Percentiles rank a stretch among this genome's conserved stretches.
phyloP scores from a whole-genome alignment of 495 filamentous ascomycete species.

The Sphaerosporella brunnea region DNA sequence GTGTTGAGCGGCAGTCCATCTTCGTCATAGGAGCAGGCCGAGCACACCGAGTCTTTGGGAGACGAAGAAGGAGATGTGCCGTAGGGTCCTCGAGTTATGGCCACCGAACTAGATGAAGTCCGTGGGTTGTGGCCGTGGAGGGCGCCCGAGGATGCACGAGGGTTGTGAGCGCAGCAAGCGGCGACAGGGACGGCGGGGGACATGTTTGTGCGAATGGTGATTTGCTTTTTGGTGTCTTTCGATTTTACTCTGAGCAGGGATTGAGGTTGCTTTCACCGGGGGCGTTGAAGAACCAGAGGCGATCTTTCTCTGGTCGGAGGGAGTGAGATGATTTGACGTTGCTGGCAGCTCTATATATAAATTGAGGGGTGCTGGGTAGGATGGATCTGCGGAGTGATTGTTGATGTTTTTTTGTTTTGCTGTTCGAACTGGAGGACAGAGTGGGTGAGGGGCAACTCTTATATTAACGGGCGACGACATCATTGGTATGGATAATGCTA shows the following conservation, averaged over 20 bases:
- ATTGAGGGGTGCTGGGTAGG: not conserved
- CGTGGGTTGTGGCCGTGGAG: conserved; percentile 9
- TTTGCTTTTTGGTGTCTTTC: not conserved
- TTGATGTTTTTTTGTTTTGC: not conserved
- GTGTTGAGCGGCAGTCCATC: conserved; percentile 22
- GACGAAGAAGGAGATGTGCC: not conserved
- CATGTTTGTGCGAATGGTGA: not conserved
- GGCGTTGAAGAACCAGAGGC: too few species aligned
- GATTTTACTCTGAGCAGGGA: not conserved
- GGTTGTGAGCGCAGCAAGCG: too few species aligned
- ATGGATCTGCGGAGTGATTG: too few species aligned
- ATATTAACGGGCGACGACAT: not conserved
- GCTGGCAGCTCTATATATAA: not conserved
- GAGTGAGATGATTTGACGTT: too few species aligned
- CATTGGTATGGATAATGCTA: not conserved
- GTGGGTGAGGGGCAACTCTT: not conserved
- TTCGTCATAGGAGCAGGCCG: conserved; percentile 19
- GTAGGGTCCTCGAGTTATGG: conserved; percentile 10
- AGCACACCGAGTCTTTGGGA: conserved; percentile 8
- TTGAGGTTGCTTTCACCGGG: too few species aligned
- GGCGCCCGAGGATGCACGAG: too few species aligned
- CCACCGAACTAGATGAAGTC: conserved; percentile 19
- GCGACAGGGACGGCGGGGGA: not conserved
- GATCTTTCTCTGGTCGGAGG: too few species aligned
- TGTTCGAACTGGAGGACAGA: not conserved